Evolutionary conservation across 306 rosid species (phyloP).

Genomic region (Begonia loranthoides): DNA sequence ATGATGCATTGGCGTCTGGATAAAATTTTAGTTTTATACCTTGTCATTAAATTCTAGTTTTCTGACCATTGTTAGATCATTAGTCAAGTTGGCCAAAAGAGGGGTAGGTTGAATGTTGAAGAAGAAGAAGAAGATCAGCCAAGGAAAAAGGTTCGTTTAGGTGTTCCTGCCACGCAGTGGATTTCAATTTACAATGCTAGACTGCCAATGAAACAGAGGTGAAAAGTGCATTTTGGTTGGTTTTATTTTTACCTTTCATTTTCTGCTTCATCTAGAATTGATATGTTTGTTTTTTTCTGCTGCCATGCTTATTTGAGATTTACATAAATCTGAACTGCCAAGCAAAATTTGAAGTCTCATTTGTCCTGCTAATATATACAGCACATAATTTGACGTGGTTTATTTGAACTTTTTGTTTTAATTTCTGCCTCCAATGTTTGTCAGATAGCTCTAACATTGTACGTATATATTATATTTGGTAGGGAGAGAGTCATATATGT

Average conservation of each 20-base stretch:
- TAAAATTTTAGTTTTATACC: neutral
- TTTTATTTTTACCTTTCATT: constrained; percentile 1
- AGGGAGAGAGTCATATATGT: too few species aligned
- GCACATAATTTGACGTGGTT: too few species aligned
- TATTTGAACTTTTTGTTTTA: too few species aligned
- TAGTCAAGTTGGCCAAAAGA: constrained; percentile 90
- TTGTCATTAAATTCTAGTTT: neutral
- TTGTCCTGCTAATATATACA: too few species aligned
- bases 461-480: too few species aligned
- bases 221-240: neutral
- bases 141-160: constrained; percentile 78
- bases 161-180: constrained; percentile 96
- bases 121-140: constrained; percentile 88
- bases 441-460: too few species aligned
- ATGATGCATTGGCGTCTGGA: constrained; percentile 2
- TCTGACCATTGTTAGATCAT: constrained; percentile 17
- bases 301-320: too few species aligned
- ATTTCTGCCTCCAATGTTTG: too few species aligned
- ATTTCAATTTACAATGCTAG: constrained; percentile 87
- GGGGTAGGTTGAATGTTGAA: constrained; percentile 64
- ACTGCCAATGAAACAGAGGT: constrained; percentile 95
- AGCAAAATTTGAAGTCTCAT: too few species aligned
- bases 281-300: too few species aligned
- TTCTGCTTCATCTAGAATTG: too few species aligned
- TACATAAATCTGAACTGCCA: too few species aligned